A percentile compares a stretch with the other conserved stretches of the same genome.
Evolutionary conservation across 2,329 filamentous ascomycete species (phyloP).

Genomic region (Aspergillus bombycis): DNA sequence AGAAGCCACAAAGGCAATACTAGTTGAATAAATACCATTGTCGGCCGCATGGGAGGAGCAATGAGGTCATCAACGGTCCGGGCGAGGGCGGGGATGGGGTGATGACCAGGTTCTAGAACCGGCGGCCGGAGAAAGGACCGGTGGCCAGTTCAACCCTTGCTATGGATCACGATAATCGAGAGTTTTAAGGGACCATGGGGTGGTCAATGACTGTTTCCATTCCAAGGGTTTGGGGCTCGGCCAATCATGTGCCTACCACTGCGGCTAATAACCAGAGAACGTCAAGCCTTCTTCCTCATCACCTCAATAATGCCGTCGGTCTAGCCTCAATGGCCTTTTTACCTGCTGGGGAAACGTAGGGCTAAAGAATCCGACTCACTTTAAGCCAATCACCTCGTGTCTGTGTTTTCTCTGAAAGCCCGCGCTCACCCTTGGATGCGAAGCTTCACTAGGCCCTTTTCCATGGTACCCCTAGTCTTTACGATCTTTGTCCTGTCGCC

Average conservation of each 20-base stretch:
- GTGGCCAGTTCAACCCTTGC: neutral
- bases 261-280: neutral
- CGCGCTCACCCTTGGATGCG: neutral
- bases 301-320: neutral
- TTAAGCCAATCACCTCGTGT: neutral
- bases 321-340: neutral
- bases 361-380: neutral
- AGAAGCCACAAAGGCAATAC: neutral
- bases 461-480: neutral
- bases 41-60: neutral
- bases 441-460: neutral
- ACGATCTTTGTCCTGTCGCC: neutral
- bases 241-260: neutral
- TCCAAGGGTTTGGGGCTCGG: neutral
- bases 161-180: neutral
- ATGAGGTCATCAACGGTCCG: neutral
- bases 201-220: neutral
- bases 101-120: neutral
- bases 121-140: neutral
- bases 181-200: neutral
- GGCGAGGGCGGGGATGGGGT: neutral
- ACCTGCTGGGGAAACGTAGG: neutral
- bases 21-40: neutral
- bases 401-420: neutral
- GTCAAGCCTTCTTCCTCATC: constrained; percentile 2